phyloP scores from a whole-genome alignment of 139 green algal genomes.

The Closterium sp. region DNA sequence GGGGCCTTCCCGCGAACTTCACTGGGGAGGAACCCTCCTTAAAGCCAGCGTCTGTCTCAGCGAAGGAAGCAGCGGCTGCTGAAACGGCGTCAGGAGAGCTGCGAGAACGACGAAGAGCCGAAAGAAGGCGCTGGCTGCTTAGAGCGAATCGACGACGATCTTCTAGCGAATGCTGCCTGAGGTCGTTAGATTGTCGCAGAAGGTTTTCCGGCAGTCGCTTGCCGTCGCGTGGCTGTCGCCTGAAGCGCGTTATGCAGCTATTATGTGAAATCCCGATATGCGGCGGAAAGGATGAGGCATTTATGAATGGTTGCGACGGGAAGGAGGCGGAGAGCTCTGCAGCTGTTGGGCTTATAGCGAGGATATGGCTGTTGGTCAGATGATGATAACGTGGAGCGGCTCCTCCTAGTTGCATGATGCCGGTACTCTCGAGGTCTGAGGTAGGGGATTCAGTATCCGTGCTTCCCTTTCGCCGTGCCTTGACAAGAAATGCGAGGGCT shows the following conservation, averaged over 20 bases:
- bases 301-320: not conserved
- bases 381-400: not conserved
- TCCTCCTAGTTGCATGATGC: not conserved
- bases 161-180: too few relatives aligned
- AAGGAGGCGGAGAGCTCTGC: not conserved
- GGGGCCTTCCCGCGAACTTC: not conserved
- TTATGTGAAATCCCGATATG: not conserved
- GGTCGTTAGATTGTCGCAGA: too few relatives aligned
- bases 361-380: not conserved
- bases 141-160: not conserved
- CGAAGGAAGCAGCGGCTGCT: too few relatives aligned
- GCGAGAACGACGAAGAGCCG: constrained; percentile 40
- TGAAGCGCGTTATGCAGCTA: not conserved
- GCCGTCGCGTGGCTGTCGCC: too few relatives aligned
- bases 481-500: not conserved
- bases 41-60: not conserved
- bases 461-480: not conserved
- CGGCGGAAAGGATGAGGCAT: not conserved
- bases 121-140: not conserved
- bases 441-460: not conserved
- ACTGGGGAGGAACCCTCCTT: not conserved
- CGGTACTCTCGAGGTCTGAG: not conserved
- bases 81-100: not conserved
- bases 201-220: too few relatives aligned
- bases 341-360: not conserved